Conservation (phyloP, 768 basidiomycete species). For the Mycena rosella region DNA sequence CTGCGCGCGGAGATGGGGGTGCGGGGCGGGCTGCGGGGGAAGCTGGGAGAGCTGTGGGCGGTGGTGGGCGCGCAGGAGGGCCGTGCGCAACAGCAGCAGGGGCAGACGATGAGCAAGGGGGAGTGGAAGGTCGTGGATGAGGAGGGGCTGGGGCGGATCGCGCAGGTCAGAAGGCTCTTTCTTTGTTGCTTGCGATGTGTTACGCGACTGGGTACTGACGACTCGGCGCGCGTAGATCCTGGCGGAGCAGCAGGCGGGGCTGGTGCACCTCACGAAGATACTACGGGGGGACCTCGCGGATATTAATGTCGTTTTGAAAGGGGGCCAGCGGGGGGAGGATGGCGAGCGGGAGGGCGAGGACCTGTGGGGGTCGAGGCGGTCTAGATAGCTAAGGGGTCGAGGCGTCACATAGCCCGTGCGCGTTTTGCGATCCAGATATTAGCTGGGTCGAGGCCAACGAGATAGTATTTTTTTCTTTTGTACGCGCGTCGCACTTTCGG, state of each 20-base stretch:
- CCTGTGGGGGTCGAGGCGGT: conserved; percentile 37
- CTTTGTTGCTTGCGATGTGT: not conserved
- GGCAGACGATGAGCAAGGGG: conserved; percentile 11
- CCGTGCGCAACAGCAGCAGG: conserved; percentile 44
- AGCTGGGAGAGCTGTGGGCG: conserved; percentile 89
- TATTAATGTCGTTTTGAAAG: conserved; percentile 72
- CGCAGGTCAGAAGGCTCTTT: conserved; percentile 64
- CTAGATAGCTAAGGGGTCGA: conserved; percentile 13
- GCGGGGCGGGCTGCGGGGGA: conserved; percentile 60
- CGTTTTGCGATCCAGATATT: too few relatives aligned
- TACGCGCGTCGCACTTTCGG: too few relatives aligned
- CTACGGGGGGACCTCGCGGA: conserved; percentile 75
- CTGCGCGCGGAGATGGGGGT: conserved; percentile 78
- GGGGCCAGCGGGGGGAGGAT: conserved; percentile 41
- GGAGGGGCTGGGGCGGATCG: conserved; percentile 82
- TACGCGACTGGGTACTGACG: not conserved
- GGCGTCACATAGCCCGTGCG: too few relatives aligned
- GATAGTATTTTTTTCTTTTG: too few relatives aligned
- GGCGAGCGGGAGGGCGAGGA: conserved; percentile 26
- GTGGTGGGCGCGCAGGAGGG: conserved; percentile 76
- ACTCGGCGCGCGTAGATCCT: conserved; percentile 68
- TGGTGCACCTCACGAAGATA: conserved; percentile 85
- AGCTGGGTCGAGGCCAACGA: too few relatives aligned
- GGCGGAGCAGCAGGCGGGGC: conserved; percentile 81
- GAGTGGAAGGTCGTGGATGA: conserved; percentile 63